A percentile compares a stretch with the other conserved stretches of the same genome.
phyloP scores from a whole-genome alignment of 139 green algal species.

The Gonium pectorale region DNA sequence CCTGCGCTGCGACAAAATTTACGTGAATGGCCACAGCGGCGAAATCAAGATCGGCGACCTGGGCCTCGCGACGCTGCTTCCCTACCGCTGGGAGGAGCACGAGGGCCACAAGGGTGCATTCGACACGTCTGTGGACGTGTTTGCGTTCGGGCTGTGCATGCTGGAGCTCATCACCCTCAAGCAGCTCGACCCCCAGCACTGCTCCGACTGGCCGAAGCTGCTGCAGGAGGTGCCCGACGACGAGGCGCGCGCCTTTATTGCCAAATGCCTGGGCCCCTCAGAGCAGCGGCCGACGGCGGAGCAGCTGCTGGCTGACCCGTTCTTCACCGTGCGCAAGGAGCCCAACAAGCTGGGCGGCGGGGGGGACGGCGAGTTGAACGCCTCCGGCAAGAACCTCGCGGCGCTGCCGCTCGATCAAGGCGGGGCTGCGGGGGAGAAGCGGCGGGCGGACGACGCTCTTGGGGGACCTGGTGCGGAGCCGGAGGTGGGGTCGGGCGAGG shows the following conservation, averaged over 20 bases:
- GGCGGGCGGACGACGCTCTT: conserved; percentile 19
- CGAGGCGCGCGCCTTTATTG: conserved; percentile 82
- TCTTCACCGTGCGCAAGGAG: conserved; percentile 59
- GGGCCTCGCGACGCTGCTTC: conserved; percentile 87
- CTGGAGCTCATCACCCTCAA: conserved; percentile 96
- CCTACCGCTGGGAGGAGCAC: conserved; percentile 72
- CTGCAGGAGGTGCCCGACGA: conserved; percentile 77
- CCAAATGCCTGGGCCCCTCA: conserved; percentile 77
- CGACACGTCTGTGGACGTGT: conserved; percentile 88
- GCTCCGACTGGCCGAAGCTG: conserved; percentile 49
- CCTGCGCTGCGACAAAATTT: conserved; percentile 96
- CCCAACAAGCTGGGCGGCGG: conserved; percentile 22
- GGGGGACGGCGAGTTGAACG: conserved; percentile 2
- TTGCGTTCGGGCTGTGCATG: conserved; percentile 96
- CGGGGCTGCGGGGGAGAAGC: background rate
- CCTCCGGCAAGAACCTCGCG: conserved; percentile 13
- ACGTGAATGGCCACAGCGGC: conserved; percentile 92
- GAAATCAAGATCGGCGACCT: conserved; percentile 97
- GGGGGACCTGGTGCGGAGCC: background rate
- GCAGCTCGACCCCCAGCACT: conserved; percentile 76
- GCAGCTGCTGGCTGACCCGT: conserved; percentile 90
- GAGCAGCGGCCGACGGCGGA: conserved; percentile 76
- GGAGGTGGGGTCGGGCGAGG: conserved; percentile 14
- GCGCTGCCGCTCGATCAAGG: background rate
- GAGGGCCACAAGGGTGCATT: conserved; percentile 32